phyloP scores from a whole-genome alignment of 1,284 basidiomycete genomes.

The Tremellales sp. region DNA sequence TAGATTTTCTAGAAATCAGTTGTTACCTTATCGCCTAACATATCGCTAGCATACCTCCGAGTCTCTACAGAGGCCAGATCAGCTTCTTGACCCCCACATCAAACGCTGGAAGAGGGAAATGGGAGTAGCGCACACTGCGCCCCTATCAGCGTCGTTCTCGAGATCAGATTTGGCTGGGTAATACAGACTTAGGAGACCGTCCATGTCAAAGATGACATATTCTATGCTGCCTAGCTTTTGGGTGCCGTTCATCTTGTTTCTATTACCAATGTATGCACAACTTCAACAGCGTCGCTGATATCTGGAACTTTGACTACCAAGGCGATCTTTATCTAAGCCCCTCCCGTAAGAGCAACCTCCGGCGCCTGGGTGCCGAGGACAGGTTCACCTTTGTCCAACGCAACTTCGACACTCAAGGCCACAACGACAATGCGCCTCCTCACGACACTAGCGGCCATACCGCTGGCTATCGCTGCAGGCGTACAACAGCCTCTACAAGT shows the following conservation, averaged over 20 bases:
- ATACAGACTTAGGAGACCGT: slow-evolving; percentile 43
- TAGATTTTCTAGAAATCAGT: slow-evolving; percentile 38
- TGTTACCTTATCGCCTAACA: neutral
- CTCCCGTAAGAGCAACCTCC: too few species aligned
- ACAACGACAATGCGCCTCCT: neutral
- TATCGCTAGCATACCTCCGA: slow-evolving; percentile 20
- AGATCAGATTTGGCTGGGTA: too few species aligned
- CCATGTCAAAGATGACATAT: slow-evolving; percentile 51
- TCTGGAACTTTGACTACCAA: neutral
- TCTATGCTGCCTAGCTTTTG: slow-evolving; percentile 29
- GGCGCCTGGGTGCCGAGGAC: neutral
- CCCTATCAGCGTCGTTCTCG: neutral
- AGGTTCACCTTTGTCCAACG: neutral
- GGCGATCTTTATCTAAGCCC: too few species aligned
- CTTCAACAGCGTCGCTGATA: neutral
- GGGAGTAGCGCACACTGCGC: neutral
- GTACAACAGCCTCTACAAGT: slow-evolving; percentile 40
- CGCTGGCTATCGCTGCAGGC: neutral
- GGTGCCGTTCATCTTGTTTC: neutral
- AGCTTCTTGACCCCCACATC: too few species aligned
- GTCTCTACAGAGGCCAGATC: slow-evolving; percentile 15
- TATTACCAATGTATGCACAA: neutral
- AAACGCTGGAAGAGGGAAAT: too few species aligned
- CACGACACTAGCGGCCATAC: neutral
- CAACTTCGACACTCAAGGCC: neutral